A percentile compares a stretch with the other conserved stretches of the same genome.
Conservation (phyloP, 1,284 basidiomycete species). For the Anthracocystis setariae region DNA sequence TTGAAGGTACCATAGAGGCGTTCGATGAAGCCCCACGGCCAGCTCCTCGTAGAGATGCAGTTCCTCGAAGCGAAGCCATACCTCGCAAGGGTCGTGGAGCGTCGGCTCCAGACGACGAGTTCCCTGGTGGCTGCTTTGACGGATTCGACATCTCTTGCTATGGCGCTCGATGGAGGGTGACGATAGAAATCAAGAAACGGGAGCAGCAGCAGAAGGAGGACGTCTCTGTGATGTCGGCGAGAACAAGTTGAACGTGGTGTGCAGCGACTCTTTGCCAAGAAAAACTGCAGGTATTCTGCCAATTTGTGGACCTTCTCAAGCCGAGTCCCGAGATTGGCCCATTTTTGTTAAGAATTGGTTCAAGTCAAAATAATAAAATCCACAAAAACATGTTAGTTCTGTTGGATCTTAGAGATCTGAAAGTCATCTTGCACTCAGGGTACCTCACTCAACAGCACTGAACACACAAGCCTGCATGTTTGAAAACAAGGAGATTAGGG, state of each 20-base stretch:
- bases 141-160: slow-evolving; percentile 22
- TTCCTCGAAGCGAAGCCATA: slow-evolving; percentile 35
- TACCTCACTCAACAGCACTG: too few species aligned
- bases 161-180: neutral
- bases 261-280: slow-evolving; percentile 1
- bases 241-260: neutral
- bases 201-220: too few species aligned
- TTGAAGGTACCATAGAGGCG: slow-evolving; percentile 42
- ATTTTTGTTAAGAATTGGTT: neutral
- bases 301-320: slow-evolving; percentile 7
- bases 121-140: slow-evolving; percentile 27
- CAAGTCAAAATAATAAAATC: too few species aligned
- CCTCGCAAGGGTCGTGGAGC: slow-evolving; percentile 26
- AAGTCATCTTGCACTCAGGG: too few species aligned
- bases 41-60: slow-evolving; percentile 27
- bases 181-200: too few species aligned
- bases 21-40: slow-evolving; percentile 21
- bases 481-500: too few species aligned
- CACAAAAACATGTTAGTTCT: too few species aligned
- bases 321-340: slow-evolving; percentile 17
- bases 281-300: slow-evolving; percentile 6
- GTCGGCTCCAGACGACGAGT: slow-evolving; percentile 5
- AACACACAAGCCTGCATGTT: too few species aligned
- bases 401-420: too few species aligned
- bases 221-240: too few species aligned